Evolutionary conservation across 129 eudicot species (phyloP).

Genomic region (Pittosporum tobira): DNA sequence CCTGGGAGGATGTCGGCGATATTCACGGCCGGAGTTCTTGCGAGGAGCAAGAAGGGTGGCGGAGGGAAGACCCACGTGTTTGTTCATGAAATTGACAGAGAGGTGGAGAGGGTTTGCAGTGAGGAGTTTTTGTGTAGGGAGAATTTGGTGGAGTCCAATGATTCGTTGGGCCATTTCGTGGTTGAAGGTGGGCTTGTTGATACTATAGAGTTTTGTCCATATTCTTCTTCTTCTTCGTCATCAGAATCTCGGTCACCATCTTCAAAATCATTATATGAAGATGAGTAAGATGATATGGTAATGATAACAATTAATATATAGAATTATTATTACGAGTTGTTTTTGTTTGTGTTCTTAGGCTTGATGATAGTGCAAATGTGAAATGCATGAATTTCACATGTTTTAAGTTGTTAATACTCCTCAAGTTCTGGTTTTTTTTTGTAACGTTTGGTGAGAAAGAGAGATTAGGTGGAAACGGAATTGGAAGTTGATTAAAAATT

Average conservation of each 20-base stretch:
- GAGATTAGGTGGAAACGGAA: background rate
- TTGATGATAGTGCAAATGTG: too few relatives aligned
- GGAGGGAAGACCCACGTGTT: slow-evolving; percentile 59
- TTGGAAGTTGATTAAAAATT: background rate
- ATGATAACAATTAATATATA: background rate
- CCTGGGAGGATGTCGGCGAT: slow-evolving; percentile 79
- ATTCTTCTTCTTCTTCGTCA: slow-evolving; percentile 14
- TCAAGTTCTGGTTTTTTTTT: background rate
- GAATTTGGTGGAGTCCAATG: slow-evolving; percentile 61
- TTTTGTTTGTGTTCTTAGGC: background rate
- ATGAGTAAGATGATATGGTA: background rate
- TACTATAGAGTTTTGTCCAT: slow-evolving; percentile 40
- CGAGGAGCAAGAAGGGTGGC: slow-evolving; percentile 49
- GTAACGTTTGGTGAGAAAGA: background rate
- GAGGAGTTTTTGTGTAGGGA: slow-evolving; percentile 64
- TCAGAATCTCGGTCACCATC: slow-evolving; percentile 11
- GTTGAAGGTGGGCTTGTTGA: slow-evolving; percentile 28
- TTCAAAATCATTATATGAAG: slow-evolving; percentile 11
- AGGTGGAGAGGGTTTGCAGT: slow-evolving; percentile 56
- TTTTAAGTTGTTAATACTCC: background rate
- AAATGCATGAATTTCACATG: background rate
- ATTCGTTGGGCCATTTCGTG: slow-evolving; percentile 55
- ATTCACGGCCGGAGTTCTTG: slow-evolving; percentile 74
- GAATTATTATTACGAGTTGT: background rate
- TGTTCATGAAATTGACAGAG: slow-evolving; percentile 71